Evolutionary conservation across 345 rosid genomes (phyloP), one percentile per base, ranked within the genome.

Genomic region (Eucalyptus erythrocorys): DNA sequence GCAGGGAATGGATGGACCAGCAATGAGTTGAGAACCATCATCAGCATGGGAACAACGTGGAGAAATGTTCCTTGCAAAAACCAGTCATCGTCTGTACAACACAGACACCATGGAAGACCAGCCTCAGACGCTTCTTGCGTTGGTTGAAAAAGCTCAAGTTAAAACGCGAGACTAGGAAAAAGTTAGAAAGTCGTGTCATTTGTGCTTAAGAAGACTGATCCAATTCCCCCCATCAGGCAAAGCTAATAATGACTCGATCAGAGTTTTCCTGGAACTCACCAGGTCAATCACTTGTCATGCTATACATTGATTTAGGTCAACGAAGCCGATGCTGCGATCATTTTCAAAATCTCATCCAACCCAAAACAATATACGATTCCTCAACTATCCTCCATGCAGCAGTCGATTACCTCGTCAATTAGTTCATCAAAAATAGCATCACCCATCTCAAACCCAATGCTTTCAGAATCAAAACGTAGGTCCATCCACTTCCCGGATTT

Each of bases 401-500:
- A 91, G 66, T 81, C 88, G 87, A 93, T 85, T 14, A 91, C 92
- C 89, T 96, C 98, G 89, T 95, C 96, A 66, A 97, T 79, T 88
- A 98, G 89, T 71, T 95, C 98, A 13, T 94, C 93, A n/a, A 98
- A 93, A 71, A 98, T 95, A 57, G 85, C 90, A 80, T 96, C 95
- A 48, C 95, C 92, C 88, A 92, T 92, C 88, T 96, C 96, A 88
- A 91, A 79, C 57, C 95, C 92, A 80, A 97, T 90, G 66, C 90
- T 90, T 55, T 94, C 96, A 21, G 91, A 86, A 87, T 94, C 95
- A 85, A 76, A 89, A 7, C 93, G 92, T 17, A 94, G 93, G 88
- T 96, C 97, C 96, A 96, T 94, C 99, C 98, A 98, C 19, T 64
- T 90, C 86, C 96, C 94, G 49, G 89, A 66, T 85, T 92, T 95